These are phyloP conservation scores for Rosa persica DNA, from an alignment of 306 rosid genomes.

Conservation along the genomic window DNA sequence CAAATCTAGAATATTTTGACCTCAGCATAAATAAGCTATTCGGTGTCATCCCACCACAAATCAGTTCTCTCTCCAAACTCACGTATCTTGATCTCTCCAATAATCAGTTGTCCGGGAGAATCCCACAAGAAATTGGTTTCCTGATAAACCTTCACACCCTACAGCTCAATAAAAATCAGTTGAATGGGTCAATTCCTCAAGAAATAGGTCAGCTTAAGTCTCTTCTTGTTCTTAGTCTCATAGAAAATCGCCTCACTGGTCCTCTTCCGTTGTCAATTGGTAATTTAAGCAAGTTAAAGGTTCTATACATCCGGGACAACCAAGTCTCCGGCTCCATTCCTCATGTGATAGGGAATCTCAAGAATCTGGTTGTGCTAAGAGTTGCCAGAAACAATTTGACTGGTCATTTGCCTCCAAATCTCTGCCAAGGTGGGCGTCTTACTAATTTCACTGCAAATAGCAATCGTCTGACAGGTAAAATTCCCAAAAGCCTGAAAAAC, in stretches of 20 bases:
- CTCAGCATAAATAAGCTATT: constrained; percentile 25
- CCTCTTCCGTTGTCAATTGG: constrained; percentile 26
- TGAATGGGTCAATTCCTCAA: constrained; percentile 18
- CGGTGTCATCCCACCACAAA: constrained; percentile 23
- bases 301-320: constrained; percentile 31
- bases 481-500: constrained; percentile 42
- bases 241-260: constrained; percentile 24
- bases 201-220: constrained; percentile 17
- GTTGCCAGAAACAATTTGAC: constrained; percentile 39
- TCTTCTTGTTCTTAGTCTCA: constrained; percentile 24
- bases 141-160: constrained; percentile 14
- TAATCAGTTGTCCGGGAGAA: constrained; percentile 23
- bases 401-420: constrained; percentile 36
- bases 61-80: constrained; percentile 25
- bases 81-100: constrained; percentile 26
- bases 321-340: constrained; percentile 36
- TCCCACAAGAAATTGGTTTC: constrained; percentile 22
- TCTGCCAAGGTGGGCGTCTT: constrained; percentile 26
- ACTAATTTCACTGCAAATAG: constrained; percentile 40
- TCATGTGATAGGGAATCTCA: constrained; percentile 22
- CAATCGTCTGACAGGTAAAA: constrained; percentile 35
- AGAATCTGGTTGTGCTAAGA: constrained; percentile 20
- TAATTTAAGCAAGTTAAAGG: constrained; percentile 23
- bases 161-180: constrained; percentile 1
- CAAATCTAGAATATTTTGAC: constrained; percentile 21